Percentiles rank a stretch among this genome's conserved stretches.
Conservation (phyloP, 1,139 yeast species). For the Blastobotrys proliferans region DNA sequence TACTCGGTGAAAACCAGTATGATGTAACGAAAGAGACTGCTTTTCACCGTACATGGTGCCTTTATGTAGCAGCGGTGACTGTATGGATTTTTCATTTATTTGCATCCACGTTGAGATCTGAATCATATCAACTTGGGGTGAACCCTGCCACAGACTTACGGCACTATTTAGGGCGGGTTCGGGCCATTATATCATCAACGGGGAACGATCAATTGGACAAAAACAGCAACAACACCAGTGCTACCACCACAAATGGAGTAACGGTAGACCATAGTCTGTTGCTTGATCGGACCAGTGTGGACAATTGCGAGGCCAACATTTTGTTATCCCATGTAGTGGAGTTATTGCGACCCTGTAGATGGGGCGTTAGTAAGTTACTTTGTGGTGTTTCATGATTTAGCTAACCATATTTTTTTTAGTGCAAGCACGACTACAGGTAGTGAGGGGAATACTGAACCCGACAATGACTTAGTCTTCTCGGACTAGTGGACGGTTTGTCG, state of each 20-base stretch:
- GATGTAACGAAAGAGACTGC: slow-evolving; percentile 28
- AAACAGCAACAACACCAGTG: background rate
- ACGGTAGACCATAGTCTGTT: background rate
- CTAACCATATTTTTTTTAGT: slow-evolving; percentile 13
- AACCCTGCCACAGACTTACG: slow-evolving; percentile 6
- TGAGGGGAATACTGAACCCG: slow-evolving; percentile 7
- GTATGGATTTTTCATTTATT: slow-evolving; percentile 25
- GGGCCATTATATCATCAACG: slow-evolving; percentile 15
- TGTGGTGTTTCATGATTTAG: too few relatives aligned
- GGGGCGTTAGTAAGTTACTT: slow-evolving; percentile 23
- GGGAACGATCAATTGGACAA: background rate
- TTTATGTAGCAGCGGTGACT: slow-evolving; percentile 24
- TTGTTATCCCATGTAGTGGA: slow-evolving; percentile 20
- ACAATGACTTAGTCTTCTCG: too few relatives aligned
- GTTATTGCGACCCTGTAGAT: slow-evolving; percentile 21
- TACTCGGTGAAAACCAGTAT: slow-evolving; percentile 22
- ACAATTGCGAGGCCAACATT: slow-evolving; percentile 23
- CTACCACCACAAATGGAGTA: background rate
- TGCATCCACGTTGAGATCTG: slow-evolving; percentile 4
- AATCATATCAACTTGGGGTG: background rate
- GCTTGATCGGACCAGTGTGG: slow-evolving; percentile 4
- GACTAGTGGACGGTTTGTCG: too few relatives aligned
- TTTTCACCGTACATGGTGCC: slow-evolving; percentile 28
- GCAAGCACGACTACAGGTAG: slow-evolving; percentile 10
- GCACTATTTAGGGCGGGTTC: slow-evolving; percentile 19